These are phyloP conservation scores for Fusarium tuaranense DNA, from an alignment of 2,329 filamentous ascomycete species.

Conservation along the genomic window DNA sequence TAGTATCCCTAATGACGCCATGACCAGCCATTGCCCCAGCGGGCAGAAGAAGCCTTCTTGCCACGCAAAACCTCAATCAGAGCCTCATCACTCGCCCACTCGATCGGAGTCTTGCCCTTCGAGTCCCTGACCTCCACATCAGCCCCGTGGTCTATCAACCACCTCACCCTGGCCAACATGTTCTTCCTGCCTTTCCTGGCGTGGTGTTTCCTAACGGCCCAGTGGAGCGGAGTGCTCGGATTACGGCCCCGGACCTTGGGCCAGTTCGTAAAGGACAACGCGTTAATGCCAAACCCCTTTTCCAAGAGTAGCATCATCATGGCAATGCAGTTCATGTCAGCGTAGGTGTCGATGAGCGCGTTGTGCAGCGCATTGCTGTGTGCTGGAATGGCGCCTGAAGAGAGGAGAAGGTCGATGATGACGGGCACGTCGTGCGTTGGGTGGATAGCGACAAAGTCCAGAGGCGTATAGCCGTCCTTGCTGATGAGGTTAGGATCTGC, in stretches of 20 bases:
- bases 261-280: neutral
- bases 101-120: neutral
- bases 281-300: neutral
- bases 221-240: neutral
- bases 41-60: neutral
- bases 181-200: neutral
- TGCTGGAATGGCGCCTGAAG: neutral
- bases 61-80: neutral
- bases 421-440: neutral
- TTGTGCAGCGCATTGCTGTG: neutral
- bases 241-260: neutral
- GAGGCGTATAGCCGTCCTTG: neutral
- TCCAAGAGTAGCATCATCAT: neutral
- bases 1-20: no score
- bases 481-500: neutral
- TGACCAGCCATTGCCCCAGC: no score
- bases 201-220: neutral
- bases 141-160: neutral
- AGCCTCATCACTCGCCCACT: neutral
- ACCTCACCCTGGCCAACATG: neutral
- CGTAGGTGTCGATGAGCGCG: neutral
- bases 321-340: neutral
- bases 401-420: neutral
- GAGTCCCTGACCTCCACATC: neutral
- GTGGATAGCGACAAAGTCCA: neutral